Evolutionary conservation across 2,329 filamentous ascomycete species (phyloP).

Genomic region (Botrytis deweyae): DNA sequence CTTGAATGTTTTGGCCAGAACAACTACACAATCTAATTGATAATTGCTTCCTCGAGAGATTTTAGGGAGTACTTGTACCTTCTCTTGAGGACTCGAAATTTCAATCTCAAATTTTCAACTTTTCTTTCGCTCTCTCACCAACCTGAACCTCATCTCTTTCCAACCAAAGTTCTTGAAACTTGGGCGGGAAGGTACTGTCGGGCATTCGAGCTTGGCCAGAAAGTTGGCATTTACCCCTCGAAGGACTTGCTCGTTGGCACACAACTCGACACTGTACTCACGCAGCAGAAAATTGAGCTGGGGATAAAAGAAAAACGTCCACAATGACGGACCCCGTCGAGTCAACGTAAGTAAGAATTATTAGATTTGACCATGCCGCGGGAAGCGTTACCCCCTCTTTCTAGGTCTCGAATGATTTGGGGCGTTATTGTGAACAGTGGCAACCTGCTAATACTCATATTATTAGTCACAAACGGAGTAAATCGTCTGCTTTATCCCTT

Average conservation of each 20-base stretch:
- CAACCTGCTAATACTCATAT: slow-evolving; percentile 6
- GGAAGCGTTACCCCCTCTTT: neutral
- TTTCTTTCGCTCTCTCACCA: neutral
- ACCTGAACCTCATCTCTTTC: neutral
- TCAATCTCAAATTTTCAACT: neutral
- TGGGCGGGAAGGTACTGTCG: neutral
- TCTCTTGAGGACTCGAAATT: neutral
- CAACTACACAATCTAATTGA: neutral
- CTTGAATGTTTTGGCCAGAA: neutral
- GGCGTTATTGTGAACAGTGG: neutral
- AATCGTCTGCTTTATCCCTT: slow-evolving; percentile 54
- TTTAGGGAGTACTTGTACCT: neutral
- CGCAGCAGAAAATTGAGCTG: neutral
- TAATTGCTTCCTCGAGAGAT: neutral
- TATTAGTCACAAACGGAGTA: slow-evolving; percentile 49
- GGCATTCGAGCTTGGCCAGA: neutral
- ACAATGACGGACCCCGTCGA: slow-evolving; percentile 7
- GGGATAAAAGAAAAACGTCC: neutral
- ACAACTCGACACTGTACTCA: neutral
- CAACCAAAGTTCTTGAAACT: neutral
- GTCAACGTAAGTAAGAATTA: neutral
- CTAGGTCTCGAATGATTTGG: neutral
- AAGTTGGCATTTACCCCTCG: slow-evolving; percentile 13
- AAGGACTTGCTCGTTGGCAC: neutral
- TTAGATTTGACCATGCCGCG: neutral